Conservation (phyloP, 371 early-diverging fungal species). For the Dichotomocladium elegans region DNA sequence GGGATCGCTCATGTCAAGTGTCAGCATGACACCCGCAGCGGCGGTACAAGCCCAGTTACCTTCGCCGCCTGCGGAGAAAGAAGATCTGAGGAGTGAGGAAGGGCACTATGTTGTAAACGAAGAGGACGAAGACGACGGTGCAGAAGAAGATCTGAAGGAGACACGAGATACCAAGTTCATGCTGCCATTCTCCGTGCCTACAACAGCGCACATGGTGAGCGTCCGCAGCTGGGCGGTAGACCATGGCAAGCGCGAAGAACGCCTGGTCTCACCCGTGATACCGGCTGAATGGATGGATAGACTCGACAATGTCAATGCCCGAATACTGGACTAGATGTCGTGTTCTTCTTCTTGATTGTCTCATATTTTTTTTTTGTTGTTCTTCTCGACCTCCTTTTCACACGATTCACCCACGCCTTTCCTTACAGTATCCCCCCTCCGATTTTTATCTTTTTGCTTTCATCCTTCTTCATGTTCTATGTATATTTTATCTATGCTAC, state of each 20-base stretch:
- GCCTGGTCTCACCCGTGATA: slow-evolving; percentile 10
- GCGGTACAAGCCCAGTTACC: slow-evolving; percentile 1
- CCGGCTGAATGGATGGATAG: slow-evolving; percentile 15
- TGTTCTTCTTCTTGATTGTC: neutral
- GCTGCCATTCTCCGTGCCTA: slow-evolving; percentile 54
- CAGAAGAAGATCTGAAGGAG: slow-evolving; percentile 41
- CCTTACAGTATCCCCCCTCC: neutral
- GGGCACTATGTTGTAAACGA: no score
- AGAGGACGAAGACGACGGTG: slow-evolving; percentile 30
- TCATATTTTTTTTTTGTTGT: neutral
- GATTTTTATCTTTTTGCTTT: no score
- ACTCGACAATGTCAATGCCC: slow-evolving; percentile 8
- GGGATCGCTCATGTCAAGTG: slow-evolving; percentile 21
- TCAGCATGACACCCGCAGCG: slow-evolving; percentile 16
- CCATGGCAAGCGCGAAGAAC: slow-evolving; percentile 7
- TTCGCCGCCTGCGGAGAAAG: neutral
- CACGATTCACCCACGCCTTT: neutral
- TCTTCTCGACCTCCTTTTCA: neutral
- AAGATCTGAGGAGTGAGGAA: neutral
- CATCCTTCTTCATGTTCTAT: neutral
- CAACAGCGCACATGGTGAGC: slow-evolving; percentile 31
- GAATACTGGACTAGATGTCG: neutral
- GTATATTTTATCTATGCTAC: neutral
- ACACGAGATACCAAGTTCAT: slow-evolving; percentile 47
- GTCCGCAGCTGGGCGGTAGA: slow-evolving; percentile 11